Evolutionary conservation across 805 yeast genomes (phyloP), one percentile per base, ranked within the genome.

Genomic region (Wickerhamomyces sydowiorum): DNA sequence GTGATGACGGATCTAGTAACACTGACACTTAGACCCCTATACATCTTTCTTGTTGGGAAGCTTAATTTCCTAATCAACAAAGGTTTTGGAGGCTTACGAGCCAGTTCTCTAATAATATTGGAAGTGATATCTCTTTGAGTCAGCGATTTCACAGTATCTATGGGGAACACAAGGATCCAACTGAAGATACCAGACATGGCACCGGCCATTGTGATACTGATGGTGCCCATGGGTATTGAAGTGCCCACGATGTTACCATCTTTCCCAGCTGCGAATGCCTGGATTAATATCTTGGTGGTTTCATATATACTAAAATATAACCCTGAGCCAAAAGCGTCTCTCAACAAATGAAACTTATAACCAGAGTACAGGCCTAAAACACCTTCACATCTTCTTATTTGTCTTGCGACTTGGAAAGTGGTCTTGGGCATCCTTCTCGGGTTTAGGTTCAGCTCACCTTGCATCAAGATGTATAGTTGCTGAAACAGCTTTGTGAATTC

Each of bases 401-500:
- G 75, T 21, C 68, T 70, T 3, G 75, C 78, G 1, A 77, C 71
- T 36, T 66, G 67, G 35, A 65, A 52, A 2, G 78, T 63, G 18
- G 62, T 59, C 48, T 51, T 55, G 18, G 62, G 62, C 49, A 56
- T 66, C 37, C 42, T 62, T 52, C 41, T 57, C 43, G 43, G 75
- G 61, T 40, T 65, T 44, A 46, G 43, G 37, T 45, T 51, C 40
- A 52, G 55, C 30, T 46, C 57, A 32, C 49, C 53, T 28, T 67
- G 61, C 52, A 63, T 61, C 40, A 70, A 56, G 22, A 73, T 52
- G 27, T 64, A 80, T 30, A 87, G 75, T 59, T 87, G 96, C 29
- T 91, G 83, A 47, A 82, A 86, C 8, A 86, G 70, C 60, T 87
- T 88, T 37, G 91, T 80, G 62, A 86, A 76, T 60, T 87, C 96